These are phyloP conservation scores for Pinus albicaulis DNA, from an alignment of 75 land plant species.

Conservation along the genomic window DNA sequence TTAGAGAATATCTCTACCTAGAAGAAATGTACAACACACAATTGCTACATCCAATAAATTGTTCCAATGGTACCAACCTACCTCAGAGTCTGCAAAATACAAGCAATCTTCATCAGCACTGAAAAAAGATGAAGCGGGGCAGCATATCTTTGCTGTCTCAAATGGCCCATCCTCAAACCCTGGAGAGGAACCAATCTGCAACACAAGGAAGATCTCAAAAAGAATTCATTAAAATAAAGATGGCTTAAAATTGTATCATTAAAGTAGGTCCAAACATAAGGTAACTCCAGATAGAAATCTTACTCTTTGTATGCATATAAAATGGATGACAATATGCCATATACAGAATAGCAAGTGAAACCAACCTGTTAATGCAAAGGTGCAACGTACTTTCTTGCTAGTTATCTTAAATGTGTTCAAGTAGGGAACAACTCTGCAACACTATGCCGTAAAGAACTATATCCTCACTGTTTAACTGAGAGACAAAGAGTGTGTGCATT, in stretches of 20 bases:
- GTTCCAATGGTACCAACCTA: slow-evolving; percentile 7
- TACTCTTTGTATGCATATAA: not conserved
- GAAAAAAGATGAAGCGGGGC: slow-evolving; percentile 67
- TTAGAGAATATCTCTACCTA: not conserved
- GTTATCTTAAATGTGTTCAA: not conserved
- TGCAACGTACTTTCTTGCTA: not conserved
- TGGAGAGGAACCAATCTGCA: slow-evolving; percentile 80
- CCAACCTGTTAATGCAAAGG: no score
- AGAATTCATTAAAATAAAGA: not conserved
- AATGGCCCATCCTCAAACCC: slow-evolving; percentile 91
- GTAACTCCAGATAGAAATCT: not conserved
- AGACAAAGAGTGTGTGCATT: no score
- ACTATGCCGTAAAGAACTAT: not conserved
- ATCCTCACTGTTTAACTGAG: no score
- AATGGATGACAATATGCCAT: not conserved
- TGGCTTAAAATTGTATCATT: not conserved
- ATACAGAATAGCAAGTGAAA: no score
- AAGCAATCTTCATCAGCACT: slow-evolving; percentile 43
- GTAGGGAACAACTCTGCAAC: not conserved
- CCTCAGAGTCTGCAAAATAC: slow-evolving; percentile 83
- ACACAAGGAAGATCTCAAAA: not conserved
- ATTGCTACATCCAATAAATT: not conserved
- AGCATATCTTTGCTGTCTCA: slow-evolving; percentile 55
- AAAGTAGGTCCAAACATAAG: not conserved
- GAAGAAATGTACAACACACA: not conserved